Percentiles rank a stretch among this genome's conserved stretches.
phyloP scores from a whole-genome alignment of 768 basidiomycete species.

The Leucocoprinus leucothites region DNA sequence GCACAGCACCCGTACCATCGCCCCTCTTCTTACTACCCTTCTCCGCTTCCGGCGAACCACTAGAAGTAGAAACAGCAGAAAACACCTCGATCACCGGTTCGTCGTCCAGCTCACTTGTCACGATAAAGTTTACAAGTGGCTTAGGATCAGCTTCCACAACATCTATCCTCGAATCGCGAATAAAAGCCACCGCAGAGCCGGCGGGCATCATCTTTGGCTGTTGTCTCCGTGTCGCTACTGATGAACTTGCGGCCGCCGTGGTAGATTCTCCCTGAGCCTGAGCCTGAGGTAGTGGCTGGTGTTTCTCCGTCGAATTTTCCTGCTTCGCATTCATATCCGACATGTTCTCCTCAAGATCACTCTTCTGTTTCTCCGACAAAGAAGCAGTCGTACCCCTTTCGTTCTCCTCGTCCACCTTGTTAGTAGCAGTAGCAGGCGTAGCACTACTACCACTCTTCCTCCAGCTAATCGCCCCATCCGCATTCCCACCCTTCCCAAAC shows the following conservation, averaged over 20 bases:
- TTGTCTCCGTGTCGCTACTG: slow-evolving; percentile 25
- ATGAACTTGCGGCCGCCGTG: background rate
- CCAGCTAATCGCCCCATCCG: slow-evolving; percentile 43
- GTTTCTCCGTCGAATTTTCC: background rate
- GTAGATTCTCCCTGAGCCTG: background rate
- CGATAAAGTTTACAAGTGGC: slow-evolving; percentile 67
- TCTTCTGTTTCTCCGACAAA: background rate
- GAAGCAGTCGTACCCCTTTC: slow-evolving; percentile 11
- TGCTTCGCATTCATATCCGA: slow-evolving; percentile 14
- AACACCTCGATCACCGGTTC: slow-evolving; percentile 22
- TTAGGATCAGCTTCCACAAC: slow-evolving; percentile 43
- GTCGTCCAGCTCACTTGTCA: slow-evolving; percentile 78
- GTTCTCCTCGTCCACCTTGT: slow-evolving; percentile 17
- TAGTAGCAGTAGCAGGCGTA: background rate
- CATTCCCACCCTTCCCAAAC: slow-evolving; percentile 40
- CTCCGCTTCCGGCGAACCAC: background rate
- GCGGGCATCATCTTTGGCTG: slow-evolving; percentile 70
- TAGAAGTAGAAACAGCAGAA: background rate
- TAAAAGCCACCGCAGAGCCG: slow-evolving; percentile 71
- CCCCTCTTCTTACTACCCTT: background rate
- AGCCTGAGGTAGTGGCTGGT: too few relatives aligned
- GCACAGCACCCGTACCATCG: background rate
- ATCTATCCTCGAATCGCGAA: slow-evolving; percentile 60
- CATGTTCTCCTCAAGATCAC: background rate
- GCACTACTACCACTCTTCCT: slow-evolving; percentile 18